Evolutionary conservation across 2,329 filamentous ascomycete genomes (phyloP).

Genomic region (Elsinoe arachidis): DNA sequence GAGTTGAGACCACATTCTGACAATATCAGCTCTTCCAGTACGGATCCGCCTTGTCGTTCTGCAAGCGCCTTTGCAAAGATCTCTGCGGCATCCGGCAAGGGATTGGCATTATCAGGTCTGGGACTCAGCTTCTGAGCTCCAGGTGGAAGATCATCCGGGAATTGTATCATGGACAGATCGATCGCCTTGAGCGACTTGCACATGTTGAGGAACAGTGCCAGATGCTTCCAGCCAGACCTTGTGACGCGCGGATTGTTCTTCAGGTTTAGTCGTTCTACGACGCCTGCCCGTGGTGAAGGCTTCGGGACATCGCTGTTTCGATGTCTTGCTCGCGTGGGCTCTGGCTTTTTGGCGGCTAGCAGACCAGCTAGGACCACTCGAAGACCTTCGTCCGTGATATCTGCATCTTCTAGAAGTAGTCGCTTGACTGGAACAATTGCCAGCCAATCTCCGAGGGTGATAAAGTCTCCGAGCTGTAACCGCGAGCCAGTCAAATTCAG

Average conservation of each 20-base stretch:
- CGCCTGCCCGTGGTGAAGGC: conserved; percentile 48
- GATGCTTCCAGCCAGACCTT: conserved; percentile 80
- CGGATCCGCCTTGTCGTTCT: conserved; percentile 65
- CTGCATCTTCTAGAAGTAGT: conserved; percentile 76
- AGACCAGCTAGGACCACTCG: conserved; percentile 80
- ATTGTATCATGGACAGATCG: conserved; percentile 76
- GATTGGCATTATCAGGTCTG: conserved; percentile 16
- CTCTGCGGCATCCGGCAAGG: conserved; percentile 46
- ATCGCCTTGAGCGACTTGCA: conserved; percentile 77
- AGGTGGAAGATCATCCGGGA: conserved; percentile 46
- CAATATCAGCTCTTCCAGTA: conserved; percentile 74
- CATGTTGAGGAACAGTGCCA: conserved; percentile 83
- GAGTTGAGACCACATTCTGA: conserved; percentile 67
- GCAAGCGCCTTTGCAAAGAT: conserved; percentile 68
- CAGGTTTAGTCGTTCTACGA: conserved; percentile 77
- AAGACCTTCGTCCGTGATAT: conserved; percentile 76
- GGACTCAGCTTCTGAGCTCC: conserved; percentile 18
- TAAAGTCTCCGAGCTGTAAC: conserved; percentile 71
- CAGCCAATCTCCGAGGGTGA: conserved; percentile 87
- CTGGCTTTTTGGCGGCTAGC: conserved; percentile 64
- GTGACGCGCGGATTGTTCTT: conserved; percentile 85
- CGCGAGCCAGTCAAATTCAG: conserved; percentile 79
- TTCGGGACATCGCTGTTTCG: conserved; percentile 19
- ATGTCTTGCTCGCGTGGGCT: conserved; percentile 30
- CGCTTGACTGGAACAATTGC: conserved; percentile 87